Percentiles rank a stretch among this genome's conserved stretches.
phyloP scores from a whole-genome alignment of 2,329 filamentous ascomycete genomes.

The Colletotrichum navitas region DNA sequence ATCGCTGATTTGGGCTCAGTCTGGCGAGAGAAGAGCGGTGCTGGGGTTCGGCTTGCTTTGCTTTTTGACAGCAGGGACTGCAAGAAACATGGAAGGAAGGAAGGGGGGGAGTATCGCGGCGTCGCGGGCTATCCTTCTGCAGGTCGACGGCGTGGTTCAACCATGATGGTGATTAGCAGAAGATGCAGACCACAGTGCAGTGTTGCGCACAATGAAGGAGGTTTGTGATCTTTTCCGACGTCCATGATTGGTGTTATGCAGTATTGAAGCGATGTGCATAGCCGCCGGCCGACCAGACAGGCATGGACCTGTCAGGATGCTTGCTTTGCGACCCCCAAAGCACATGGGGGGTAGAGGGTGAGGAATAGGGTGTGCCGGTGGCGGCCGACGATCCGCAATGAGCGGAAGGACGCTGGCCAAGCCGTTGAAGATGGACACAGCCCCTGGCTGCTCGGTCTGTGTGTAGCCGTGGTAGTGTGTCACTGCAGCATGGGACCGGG shows the following conservation, averaged over 20 bases:
- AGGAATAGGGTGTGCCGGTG: slow-evolving; percentile 11
- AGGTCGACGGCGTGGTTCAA: slow-evolving; percentile 12
- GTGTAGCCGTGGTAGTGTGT: slow-evolving; percentile 5
- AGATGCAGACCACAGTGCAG: slow-evolving; percentile 3
- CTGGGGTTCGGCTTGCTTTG: not conserved
- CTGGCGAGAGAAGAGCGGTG: slow-evolving; percentile 10
- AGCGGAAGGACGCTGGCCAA: slow-evolving; percentile 17
- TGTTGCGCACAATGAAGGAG: slow-evolving; percentile 3
- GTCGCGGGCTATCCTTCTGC: not conserved
- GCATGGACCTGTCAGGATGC: slow-evolving; percentile 29
- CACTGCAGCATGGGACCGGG: slow-evolving; percentile 3
- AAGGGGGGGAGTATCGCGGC: not conserved
- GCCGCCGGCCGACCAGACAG: slow-evolving; percentile 38
- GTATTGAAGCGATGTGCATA: slow-evolving; percentile 41
- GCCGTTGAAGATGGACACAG: slow-evolving; percentile 19
- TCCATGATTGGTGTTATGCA: slow-evolving; percentile 37
- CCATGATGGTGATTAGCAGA: not conserved
- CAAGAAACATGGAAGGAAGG: not conserved
- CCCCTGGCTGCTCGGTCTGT: slow-evolving; percentile 10
- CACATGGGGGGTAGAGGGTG: slow-evolving; percentile 9
- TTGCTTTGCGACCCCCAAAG: slow-evolving; percentile 14
- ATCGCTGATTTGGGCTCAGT: slow-evolving; percentile 20
- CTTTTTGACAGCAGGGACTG: not conserved
- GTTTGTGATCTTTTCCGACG: slow-evolving; percentile 24
- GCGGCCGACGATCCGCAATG: slow-evolving; percentile 29